These are phyloP conservation scores for Acrocalymma vagum DNA, from an alignment of 2,329 filamentous ascomycete genomes.

Conservation along the genomic window DNA sequence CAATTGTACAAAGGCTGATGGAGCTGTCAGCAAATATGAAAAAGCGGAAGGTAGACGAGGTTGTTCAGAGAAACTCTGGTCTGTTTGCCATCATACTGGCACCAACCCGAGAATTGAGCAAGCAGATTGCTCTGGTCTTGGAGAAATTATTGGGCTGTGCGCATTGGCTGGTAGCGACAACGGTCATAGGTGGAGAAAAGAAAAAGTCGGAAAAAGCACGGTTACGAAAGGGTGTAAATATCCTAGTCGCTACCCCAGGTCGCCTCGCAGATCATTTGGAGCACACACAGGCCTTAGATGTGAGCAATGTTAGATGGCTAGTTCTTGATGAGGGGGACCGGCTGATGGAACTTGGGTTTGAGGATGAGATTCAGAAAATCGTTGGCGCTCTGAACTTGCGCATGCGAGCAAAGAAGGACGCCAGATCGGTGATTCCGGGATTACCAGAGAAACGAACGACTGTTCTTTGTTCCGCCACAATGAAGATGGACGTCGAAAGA, in stretches of 20 bases:
- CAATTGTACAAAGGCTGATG: conserved; percentile 88
- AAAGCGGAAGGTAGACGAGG: conserved; percentile 47
- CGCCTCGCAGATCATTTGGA: conserved; percentile 90
- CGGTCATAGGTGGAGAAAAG: conserved; percentile 77
- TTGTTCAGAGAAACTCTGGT: conserved; percentile 83
- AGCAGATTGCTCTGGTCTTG: conserved; percentile 88
- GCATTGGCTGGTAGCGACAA: conserved; percentile 93
- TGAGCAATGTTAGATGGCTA: conserved; percentile 90
- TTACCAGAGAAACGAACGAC: conserved; percentile 82
- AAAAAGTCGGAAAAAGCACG: conserved; percentile 91
- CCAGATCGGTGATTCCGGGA: conserved; percentile 67
- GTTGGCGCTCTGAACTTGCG: conserved; percentile 79
- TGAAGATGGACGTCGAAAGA: conserved; percentile 97
- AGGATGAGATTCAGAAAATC: conserved; percentile 89
- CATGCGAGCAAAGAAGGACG: conserved; percentile 65
- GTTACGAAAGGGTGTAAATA: conserved; percentile 92
- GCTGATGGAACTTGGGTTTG: conserved; percentile 98
- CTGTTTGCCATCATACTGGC: conserved; percentile 94
- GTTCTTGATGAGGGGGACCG: conserved; percentile 96
- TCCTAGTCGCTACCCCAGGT: conserved; percentile 93
- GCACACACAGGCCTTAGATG: conserved; percentile 87
- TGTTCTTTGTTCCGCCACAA: conserved; percentile 92
- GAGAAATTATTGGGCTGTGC: conserved; percentile 87
- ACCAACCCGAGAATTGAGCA: conserved; percentile 91
- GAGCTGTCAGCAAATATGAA: conserved; percentile 68